Conservation (phyloP, 345 rosid genomes). For the Rhodamnia rubescens region DNA sequence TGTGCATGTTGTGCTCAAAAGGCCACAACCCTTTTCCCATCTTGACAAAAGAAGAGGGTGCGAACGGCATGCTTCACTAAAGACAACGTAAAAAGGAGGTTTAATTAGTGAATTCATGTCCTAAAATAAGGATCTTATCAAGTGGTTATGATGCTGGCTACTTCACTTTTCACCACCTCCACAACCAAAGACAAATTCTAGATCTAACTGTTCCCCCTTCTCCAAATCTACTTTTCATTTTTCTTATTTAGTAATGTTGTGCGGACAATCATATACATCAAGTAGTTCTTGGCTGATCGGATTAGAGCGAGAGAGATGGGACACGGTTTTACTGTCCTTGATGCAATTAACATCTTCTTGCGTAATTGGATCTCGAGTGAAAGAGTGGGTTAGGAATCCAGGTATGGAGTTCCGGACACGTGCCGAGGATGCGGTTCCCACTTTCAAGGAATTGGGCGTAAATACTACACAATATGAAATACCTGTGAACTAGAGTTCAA, state of each 20-base stretch:
- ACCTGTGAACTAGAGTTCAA: neutral
- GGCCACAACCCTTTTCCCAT: neutral
- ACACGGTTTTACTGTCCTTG: neutral
- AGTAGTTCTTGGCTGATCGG: neutral
- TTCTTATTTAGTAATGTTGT: neutral
- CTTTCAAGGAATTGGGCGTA: neutral
- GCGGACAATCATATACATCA: neutral
- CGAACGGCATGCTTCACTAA: neutral
- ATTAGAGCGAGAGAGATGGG: neutral
- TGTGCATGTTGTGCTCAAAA: neutral
- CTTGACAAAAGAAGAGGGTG: neutral
- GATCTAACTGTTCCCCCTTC: neutral
- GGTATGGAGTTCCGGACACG: neutral
- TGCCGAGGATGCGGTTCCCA: neutral
- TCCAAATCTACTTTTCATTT: neutral
- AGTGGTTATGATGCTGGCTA: neutral
- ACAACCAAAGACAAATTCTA: neutral
- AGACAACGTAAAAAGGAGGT: neutral
- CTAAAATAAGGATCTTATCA: neutral
- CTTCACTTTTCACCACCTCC: neutral
- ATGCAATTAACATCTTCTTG: neutral
- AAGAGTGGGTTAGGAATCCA: neutral
- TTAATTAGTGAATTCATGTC: neutral
- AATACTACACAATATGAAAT: neutral
- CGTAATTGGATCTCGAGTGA: neutral